Percentiles rank a stretch among this genome's conserved stretches.
Conservation (phyloP, 2,329 filamentous ascomycete species). For the Talaromyces sp. region DNA sequence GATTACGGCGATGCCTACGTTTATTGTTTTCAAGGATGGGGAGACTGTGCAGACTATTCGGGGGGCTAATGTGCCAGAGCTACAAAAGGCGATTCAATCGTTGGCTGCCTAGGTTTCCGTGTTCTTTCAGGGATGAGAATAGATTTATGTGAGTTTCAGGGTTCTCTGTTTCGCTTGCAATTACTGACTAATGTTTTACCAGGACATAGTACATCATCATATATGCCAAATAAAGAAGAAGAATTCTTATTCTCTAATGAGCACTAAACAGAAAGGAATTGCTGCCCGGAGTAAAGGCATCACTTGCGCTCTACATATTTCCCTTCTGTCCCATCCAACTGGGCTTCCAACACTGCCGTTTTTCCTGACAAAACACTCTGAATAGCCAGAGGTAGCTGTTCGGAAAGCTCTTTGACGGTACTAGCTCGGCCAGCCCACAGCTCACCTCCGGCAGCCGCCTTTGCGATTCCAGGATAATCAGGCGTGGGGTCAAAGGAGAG, state of each 20-base stretch:
- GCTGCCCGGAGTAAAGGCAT: not conserved
- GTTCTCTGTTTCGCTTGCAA: not conserved
- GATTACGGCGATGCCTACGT: constrained; percentile 45
- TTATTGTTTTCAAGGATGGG: constrained; percentile 37
- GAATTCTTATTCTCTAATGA: not conserved
- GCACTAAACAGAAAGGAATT: not conserved
- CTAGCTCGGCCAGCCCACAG: constrained; percentile 57
- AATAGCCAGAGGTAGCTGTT: constrained; percentile 53
- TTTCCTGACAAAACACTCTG: constrained; percentile 52
- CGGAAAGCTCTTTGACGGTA: constrained; percentile 52
- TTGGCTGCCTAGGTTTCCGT: not conserved
- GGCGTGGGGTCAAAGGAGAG: constrained; percentile 62
- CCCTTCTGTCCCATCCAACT: constrained; percentile 52
- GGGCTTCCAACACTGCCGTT: constrained; percentile 59
- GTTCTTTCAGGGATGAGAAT: not conserved
- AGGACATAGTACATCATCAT: not conserved
- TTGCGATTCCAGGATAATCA: constrained; percentile 64
- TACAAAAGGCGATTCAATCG: constrained; percentile 40
- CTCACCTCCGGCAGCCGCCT: constrained; percentile 58
- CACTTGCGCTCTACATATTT: constrained; percentile 40
- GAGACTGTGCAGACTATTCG: constrained; percentile 21
- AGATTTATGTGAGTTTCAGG: not conserved
- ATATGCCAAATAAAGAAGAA: not conserved
- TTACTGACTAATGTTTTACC: not conserved
- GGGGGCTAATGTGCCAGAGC: constrained; percentile 66